These are phyloP conservation scores for Eimeria zaria DNA, from an alignment of 169 alveolate species.

Conservation along the genomic window DNA sequence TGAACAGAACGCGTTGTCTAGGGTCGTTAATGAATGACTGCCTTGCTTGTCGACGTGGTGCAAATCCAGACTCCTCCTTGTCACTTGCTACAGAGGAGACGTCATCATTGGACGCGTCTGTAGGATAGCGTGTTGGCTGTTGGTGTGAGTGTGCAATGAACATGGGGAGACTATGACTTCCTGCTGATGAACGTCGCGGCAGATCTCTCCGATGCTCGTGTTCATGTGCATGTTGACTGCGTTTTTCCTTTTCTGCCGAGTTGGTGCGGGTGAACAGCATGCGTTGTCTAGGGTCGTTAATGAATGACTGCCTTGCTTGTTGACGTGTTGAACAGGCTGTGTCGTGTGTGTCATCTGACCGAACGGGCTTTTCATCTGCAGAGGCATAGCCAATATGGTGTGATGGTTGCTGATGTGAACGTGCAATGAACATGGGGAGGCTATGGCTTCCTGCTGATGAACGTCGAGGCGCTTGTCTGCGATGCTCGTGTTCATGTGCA, in stretches of 20 bases:
- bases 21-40: slow-evolving; percentile 26
- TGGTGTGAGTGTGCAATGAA: slow-evolving; percentile 4
- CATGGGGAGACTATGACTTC: slow-evolving; percentile 48
- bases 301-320: slow-evolving; percentile 55
- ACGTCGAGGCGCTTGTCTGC: slow-evolving; percentile 26
- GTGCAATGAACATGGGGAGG: slow-evolving; percentile 53
- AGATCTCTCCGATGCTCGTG: background rate
- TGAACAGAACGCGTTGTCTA: slow-evolving; percentile 4
- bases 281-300: slow-evolving; percentile 51
- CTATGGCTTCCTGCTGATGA: slow-evolving; percentile 76
- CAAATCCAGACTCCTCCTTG: background rate
- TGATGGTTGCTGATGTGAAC: slow-evolving; percentile 12
- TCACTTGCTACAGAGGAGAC: background rate
- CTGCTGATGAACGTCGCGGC: slow-evolving; percentile 75
- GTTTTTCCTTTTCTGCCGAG: slow-evolving; percentile 5
- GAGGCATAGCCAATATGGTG: background rate
- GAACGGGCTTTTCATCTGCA: background rate
- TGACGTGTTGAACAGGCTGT: slow-evolving; percentile 16
- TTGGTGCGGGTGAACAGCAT: slow-evolving; percentile 44
- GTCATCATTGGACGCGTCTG: background rate
- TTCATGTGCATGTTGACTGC: background rate
- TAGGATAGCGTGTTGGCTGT: background rate
- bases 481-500: background rate
- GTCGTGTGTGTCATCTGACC: background rate
- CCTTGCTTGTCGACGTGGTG: slow-evolving; percentile 7